Base-by-base conservation (phyloP, 192 early-diverging fungal genomes). In the Gryganskiella cystojenkinii region DNA sequence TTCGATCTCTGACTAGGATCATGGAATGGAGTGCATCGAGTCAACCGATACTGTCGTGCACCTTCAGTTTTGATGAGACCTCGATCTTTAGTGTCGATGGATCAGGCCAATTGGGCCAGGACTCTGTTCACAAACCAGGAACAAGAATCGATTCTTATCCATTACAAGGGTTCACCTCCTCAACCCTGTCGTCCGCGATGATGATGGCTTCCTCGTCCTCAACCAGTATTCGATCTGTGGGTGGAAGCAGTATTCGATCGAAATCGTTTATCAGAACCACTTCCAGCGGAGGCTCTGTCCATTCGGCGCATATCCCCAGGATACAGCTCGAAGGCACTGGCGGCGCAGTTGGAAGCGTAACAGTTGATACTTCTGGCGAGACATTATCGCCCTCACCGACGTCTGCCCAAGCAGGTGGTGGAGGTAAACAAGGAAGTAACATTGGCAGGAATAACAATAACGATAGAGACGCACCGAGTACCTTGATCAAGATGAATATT, bases 61-160 rank as follows among this genome's bases (percentile, higher is more conserved):
- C 81, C 31, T 90, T 88, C 56, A 90, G 85, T 49, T 90, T 90
- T 81, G 88, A 90, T 53, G 88, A 90, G 58, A 90, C 82, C 20
- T 83, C 83, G 0, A 86, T 88, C 40, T 84, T 80, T 44, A 80
- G 82, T 51, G 80, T 88, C 5, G 82, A 86, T 42, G 42, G 37
- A 4, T 60, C 67, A 24, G 47, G 60, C 14, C 63, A 85, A 64
- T 65, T 88, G 10, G 67, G 68, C 14, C 85, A 88, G 67, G 85
- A 86, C 71, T 86, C 85, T 22, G 71, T 86, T 27, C 85, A 84
- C 59, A 88, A 86, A 67, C 81, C 82, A 3, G 87, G 85, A 10
- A 57, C 49, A 34, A 49, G 68, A 24, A 30, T 88, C 1, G 78
- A 68, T 28, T 64, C 73, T 11, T 59, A 65, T 24, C 61, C 67